Percentiles rank a stretch among this genome's conserved stretches.
phyloP scores from a whole-genome alignment of 768 basidiomycete genomes.

The Dacryopinax spathularia region DNA sequence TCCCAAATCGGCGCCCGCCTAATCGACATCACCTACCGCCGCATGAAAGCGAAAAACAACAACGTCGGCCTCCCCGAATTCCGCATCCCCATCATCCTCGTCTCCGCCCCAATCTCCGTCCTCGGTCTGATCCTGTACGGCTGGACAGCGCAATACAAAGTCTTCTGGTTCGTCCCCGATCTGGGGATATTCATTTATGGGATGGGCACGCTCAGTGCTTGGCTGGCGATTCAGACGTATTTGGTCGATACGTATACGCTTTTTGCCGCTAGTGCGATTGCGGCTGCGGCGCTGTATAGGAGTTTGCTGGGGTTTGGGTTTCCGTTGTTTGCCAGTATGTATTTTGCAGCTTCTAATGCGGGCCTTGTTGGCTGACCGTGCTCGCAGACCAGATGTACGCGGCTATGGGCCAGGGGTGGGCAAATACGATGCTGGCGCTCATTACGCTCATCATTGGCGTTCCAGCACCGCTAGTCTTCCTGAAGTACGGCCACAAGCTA shows the following conservation, averaged over 20 bases:
- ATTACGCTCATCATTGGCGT: slow-evolving; percentile 43
- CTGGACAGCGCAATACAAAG: slow-evolving; percentile 44
- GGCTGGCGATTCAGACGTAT: slow-evolving; percentile 41
- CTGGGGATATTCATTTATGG: slow-evolving; percentile 28
- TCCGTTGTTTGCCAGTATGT: slow-evolving; percentile 59
- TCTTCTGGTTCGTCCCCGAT: slow-evolving; percentile 60
- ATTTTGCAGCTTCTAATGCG: slow-evolving; percentile 25
- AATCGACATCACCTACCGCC: slow-evolving; percentile 42
- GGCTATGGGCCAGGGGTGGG: slow-evolving; percentile 53
- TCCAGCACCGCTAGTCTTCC: slow-evolving; percentile 35
- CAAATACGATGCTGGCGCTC: slow-evolving; percentile 48
- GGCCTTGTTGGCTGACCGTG: neutral
- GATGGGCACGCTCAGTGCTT: neutral
- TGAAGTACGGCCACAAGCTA: slow-evolving; percentile 3
- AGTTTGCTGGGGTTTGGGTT: slow-evolving; percentile 59
- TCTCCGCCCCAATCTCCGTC: slow-evolving; percentile 36
- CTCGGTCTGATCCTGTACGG: slow-evolving; percentile 54
- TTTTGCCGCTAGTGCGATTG: slow-evolving; percentile 35
- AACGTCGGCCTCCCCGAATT: slow-evolving; percentile 44
- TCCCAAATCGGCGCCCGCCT: slow-evolving; percentile 34
- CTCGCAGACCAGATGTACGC: slow-evolving; percentile 26
- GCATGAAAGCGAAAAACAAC: slow-evolving; percentile 37
- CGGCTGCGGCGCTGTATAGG: slow-evolving; percentile 48
- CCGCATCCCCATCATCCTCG: slow-evolving; percentile 16
- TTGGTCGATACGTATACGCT: slow-evolving; percentile 18